These are phyloP conservation scores for Cornus suecica DNA, from an alignment of 148 eudicot genomes.

Conservation along the genomic window DNA sequence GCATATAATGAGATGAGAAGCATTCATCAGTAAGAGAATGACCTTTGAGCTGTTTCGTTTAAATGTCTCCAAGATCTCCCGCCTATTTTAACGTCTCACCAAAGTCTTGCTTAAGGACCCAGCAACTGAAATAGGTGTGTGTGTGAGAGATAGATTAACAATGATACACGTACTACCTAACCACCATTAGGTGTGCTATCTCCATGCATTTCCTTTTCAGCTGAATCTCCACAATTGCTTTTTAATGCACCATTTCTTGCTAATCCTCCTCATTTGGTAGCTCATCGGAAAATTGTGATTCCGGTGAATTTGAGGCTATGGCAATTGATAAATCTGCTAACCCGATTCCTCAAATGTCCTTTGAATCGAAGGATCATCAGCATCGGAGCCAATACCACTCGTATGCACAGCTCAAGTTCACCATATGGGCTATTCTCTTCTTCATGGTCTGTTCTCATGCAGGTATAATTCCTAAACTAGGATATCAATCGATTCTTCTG, in stretches of 20 bases:
- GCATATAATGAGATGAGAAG: slow-evolving; percentile 6
- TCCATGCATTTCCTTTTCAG: slow-evolving; percentile 8
- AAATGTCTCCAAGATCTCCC: slow-evolving; percentile 10
- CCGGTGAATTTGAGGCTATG: not conserved
- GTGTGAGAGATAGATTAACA: not conserved
- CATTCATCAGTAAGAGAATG: slow-evolving; percentile 8
- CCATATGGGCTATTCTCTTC: slow-evolving; percentile 5
- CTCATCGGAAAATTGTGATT: slow-evolving; percentile 2
- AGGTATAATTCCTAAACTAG: slow-evolving; percentile 7
- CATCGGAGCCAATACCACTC: not conserved
- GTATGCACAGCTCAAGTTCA: slow-evolving; percentile 7
- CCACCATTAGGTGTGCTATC: slow-evolving; percentile 24
- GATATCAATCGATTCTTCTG: not conserved
- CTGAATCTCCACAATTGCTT: slow-evolving; percentile 1
- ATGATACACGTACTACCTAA: not conserved
- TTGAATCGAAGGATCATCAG: not conserved
- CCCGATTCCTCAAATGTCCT: not conserved
- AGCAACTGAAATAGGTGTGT: not conserved
- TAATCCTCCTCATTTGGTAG: slow-evolving; percentile 4
- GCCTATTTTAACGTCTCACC: not conserved
- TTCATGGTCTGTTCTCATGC: slow-evolving; percentile 13
- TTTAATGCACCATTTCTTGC: slow-evolving; percentile 7
- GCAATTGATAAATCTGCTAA: not conserved
- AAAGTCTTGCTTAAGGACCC: not conserved
- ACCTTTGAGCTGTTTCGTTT: slow-evolving; percentile 13